Percentiles rank a stretch among this genome's conserved stretches.
Conservation (phyloP, 176 grass and related monocot genomes). For the Rhynchospora breviuscula region DNA sequence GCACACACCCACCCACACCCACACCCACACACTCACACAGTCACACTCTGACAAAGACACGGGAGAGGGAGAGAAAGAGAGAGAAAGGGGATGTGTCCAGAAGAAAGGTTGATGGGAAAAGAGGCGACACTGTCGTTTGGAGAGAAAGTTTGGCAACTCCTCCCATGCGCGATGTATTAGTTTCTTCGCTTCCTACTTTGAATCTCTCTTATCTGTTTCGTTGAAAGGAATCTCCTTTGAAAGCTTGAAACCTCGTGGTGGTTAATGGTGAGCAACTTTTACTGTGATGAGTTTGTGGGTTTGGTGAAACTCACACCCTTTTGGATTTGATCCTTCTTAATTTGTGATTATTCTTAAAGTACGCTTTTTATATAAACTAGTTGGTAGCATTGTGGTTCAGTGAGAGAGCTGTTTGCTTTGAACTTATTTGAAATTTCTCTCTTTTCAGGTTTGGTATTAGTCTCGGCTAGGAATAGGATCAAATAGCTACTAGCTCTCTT, state of each 20-base stretch:
- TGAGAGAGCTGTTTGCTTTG: not conserved
- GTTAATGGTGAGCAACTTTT: not conserved
- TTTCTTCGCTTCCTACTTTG: not conserved
- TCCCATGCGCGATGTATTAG: not conserved
- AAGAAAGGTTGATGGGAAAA: constrained; percentile 16
- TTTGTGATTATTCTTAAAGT: not conserved
- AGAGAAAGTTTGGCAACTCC: not conserved
- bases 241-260: not conserved
- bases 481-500: not conserved
- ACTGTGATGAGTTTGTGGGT: not conserved
- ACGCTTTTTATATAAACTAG: not conserved
- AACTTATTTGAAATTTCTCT: not conserved
- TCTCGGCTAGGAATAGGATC: not conserved
- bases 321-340: not conserved
- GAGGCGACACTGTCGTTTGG: constrained; percentile 18
- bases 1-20: not conserved
- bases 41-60: constrained; percentile 11
- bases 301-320: constrained; percentile 1
- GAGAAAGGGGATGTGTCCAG: not conserved
- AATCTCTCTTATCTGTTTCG: not conserved
- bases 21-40: not conserved
- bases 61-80: not conserved
- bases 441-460: constrained; percentile 3
- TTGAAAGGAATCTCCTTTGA: not conserved
- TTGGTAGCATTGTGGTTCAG: not conserved